phyloP scores from a whole-genome alignment of 192 early-diverging fungal genomes.

The Thamnidium elegans region DNA sequence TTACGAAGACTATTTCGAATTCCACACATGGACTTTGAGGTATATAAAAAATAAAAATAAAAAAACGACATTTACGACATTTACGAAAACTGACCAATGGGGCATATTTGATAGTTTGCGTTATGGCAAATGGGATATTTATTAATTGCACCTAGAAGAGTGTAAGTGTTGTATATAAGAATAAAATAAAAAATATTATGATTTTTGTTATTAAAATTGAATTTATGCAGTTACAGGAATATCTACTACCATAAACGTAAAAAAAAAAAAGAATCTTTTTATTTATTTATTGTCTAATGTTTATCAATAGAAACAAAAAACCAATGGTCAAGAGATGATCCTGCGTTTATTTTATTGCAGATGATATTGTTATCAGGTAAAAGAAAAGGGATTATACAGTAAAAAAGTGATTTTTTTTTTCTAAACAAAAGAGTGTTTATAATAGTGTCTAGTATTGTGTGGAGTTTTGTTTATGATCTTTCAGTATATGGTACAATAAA shows the following conservation, averaged over 20 bases:
- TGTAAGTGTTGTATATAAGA: conserved; percentile 58
- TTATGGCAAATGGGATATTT: conserved; percentile 89
- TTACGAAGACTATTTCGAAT: background rate
- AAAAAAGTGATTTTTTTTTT: no score
- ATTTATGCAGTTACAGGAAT: conserved; percentile 72
- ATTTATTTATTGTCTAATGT: background rate
- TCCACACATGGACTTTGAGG: conserved; percentile 79
- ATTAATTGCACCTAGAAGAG: conserved; percentile 74
- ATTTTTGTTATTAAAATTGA: background rate
- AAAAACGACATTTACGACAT: background rate
- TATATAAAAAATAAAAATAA: conserved; percentile 11
- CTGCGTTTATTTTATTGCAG: conserved; percentile 85
- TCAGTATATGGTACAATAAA: conserved; percentile 66
- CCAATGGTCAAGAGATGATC: conserved; percentile 97
- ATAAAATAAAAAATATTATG: background rate
- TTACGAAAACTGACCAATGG: conserved; percentile 3
- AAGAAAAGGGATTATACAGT: no score
- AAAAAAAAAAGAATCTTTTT: conserved; percentile 9
- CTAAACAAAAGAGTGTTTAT: no score
- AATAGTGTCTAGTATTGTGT: conserved; percentile 75
- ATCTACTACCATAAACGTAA: conserved; percentile 96
- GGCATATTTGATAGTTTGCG: conserved; percentile 53
- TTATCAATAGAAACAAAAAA: conserved; percentile 85
- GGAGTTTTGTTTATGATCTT: conserved; percentile 74
- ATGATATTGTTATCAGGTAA: conserved; percentile 51